A percentile compares a stretch with the other conserved stretches of the same genome.
Evolutionary conservation across 1,139 yeast species (phyloP).

Genomic region (Debaryomyces robertsiae): DNA sequence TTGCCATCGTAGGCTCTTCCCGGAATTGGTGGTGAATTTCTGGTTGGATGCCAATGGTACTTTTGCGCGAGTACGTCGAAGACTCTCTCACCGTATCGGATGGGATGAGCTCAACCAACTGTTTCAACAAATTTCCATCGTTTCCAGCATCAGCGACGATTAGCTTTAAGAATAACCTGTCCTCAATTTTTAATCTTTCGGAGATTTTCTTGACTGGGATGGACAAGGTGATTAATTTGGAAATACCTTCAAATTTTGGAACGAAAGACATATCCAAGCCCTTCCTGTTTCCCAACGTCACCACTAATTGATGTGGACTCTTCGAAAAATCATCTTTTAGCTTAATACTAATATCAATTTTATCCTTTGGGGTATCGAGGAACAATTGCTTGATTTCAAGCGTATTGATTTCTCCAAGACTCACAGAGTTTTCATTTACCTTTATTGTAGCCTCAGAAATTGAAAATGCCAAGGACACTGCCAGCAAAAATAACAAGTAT

Average conservation of each 20-base stretch:
- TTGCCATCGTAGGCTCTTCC: slow-evolving; percentile 55
- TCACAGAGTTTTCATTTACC: slow-evolving; percentile 27
- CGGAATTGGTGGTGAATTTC: slow-evolving; percentile 75
- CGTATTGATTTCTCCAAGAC: slow-evolving; percentile 41
- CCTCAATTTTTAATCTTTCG: slow-evolving; percentile 38
- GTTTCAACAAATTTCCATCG: slow-evolving; percentile 27
- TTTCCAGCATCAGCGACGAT: slow-evolving; percentile 33
- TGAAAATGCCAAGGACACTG: slow-evolving; percentile 25
- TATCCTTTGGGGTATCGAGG: slow-evolving; percentile 37
- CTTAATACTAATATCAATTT: slow-evolving; percentile 31
- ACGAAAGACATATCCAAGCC: slow-evolving; percentile 29
- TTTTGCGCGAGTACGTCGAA: slow-evolving; percentile 29
- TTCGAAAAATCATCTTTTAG: slow-evolving; percentile 23
- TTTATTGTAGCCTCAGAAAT: slow-evolving; percentile 32
- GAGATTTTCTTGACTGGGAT: slow-evolving; percentile 40
- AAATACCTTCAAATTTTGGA: slow-evolving; percentile 25
- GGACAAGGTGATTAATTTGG: slow-evolving; percentile 26
- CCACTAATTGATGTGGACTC: slow-evolving; percentile 31
- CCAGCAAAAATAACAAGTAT: slow-evolving; percentile 5
- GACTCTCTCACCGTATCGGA: slow-evolving; percentile 28
- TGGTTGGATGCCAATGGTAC: slow-evolving; percentile 49
- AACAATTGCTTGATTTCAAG: slow-evolving; percentile 36
- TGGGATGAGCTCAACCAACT: slow-evolving; percentile 40
- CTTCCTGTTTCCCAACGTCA: slow-evolving; percentile 30
- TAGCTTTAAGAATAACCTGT: slow-evolving; percentile 33